phyloP scores from a whole-genome alignment of 106 monocot genomes.

The Apostasia ramifera region DNA sequence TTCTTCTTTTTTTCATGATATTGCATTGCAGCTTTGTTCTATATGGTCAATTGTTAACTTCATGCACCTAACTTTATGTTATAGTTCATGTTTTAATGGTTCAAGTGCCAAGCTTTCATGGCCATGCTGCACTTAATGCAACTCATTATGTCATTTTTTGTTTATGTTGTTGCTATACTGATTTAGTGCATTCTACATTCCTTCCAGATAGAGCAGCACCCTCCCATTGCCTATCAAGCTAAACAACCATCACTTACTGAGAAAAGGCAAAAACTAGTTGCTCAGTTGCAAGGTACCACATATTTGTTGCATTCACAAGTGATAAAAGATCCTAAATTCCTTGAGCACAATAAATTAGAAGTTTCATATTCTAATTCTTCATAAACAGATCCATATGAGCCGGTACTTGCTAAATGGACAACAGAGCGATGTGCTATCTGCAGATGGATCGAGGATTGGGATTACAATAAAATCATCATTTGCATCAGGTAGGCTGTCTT shows the following conservation, averaged over 20 bases:
- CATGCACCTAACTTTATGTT: too few species aligned
- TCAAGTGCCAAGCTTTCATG: too few species aligned
- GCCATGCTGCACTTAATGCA: too few species aligned
- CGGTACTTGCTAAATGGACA: conserved; percentile 86
- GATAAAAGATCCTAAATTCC: not conserved
- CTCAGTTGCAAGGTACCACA: conserved; percentile 49
- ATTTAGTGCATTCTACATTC: conserved; percentile 4
- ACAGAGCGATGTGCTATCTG: conserved; percentile 96
- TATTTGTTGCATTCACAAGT: not conserved
- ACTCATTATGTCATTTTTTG: not conserved
- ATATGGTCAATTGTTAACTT: too few species aligned
- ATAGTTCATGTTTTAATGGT: too few species aligned
- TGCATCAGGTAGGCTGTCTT: conserved; percentile 64
- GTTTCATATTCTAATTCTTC: not conserved
- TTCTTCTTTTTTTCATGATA: too few species aligned
- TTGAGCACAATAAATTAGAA: too few species aligned
- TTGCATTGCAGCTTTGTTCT: too few species aligned
- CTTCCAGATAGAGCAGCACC: conserved; percentile 51
- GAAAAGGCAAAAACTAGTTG: conserved; percentile 60
- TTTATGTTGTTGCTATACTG: not conserved
- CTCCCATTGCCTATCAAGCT: conserved; percentile 32
- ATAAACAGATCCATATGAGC: conserved; percentile 65
- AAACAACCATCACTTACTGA: conserved; percentile 48
- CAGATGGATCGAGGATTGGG: conserved; percentile 99
- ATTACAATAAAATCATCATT: conserved; percentile 97